Evolutionary conservation across 2,329 filamentous ascomycete species (phyloP).

Genomic region (Talaromyces sp.): DNA sequence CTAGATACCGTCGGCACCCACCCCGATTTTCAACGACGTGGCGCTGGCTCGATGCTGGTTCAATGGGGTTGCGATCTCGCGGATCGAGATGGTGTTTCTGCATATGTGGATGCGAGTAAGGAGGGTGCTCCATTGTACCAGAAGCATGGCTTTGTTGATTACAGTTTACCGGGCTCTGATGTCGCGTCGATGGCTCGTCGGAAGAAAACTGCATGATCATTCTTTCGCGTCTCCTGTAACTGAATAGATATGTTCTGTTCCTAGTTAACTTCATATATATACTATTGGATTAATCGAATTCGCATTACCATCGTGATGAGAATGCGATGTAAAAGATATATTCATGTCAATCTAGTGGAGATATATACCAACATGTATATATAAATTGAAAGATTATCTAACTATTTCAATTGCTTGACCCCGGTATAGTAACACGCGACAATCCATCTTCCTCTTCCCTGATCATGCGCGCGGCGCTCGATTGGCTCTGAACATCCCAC

Average conservation of each 20-base stretch:
- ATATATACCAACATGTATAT: not conserved
- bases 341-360: constrained; percentile 5
- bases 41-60: constrained; percentile 40
- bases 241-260: not conserved
- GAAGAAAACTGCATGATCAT: constrained; percentile 18
- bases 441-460: constrained; percentile 18
- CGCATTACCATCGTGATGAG: constrained; percentile 4
- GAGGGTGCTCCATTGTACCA: constrained; percentile 38
- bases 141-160: constrained; percentile 41
- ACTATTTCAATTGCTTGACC: constrained; percentile 10
- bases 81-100: constrained; percentile 31
- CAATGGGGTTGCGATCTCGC: constrained; percentile 39
- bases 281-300: constrained; percentile 6
- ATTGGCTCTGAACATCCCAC: constrained; percentile 23
- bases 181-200: constrained; percentile 16
- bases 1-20: constrained; percentile 41
- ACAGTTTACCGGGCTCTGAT: constrained; percentile 17
- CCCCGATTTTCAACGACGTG: constrained; percentile 42
- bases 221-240: not conserved
- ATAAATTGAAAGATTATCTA: not conserved
- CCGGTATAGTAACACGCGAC: not conserved
- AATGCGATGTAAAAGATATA: constrained; percentile 8
- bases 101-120: constrained; percentile 40
- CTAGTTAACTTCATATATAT: constrained; percentile 8
- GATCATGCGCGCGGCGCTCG: constrained; percentile 23